Conservation (phyloP, 139 green algal species). For the Pycnococcus provasolii region DNA sequence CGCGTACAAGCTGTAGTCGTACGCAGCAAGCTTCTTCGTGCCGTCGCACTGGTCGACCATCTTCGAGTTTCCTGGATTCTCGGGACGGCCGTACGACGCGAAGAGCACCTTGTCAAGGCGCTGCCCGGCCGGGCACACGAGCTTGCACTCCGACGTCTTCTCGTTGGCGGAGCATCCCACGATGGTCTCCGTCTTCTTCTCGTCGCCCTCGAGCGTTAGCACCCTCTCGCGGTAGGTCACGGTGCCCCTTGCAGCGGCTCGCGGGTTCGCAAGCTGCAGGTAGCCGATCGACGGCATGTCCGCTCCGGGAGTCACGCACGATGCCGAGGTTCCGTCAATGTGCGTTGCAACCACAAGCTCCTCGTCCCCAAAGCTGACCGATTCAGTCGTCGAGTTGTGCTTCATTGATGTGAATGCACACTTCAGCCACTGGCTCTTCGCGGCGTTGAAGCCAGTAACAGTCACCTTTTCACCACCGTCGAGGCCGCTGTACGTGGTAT, state of each 20-base stretch:
- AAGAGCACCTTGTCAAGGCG: constrained; percentile 26
- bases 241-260: not conserved
- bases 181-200: not conserved
- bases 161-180: constrained; percentile 16
- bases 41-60: constrained; percentile 17
- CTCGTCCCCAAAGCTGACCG: not conserved
- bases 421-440: constrained; percentile 18
- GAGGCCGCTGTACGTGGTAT: constrained; percentile 3
- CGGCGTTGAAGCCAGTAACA: constrained; percentile 23
- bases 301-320: not conserved
- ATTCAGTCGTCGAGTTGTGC: not conserved
- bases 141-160: not conserved
- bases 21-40: constrained; percentile 1
- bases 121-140: constrained; percentile 20
- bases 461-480: constrained; percentile 8
- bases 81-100: constrained; percentile 18
- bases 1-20: constrained; percentile 12
- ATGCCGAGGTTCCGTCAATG: not conserved
- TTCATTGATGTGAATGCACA: constrained; percentile 10
- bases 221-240: constrained; percentile 15
- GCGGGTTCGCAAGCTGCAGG: constrained; percentile 25
- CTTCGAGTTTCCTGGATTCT: constrained; percentile 7
- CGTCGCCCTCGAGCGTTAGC: constrained; percentile 15
- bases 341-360: not conserved
- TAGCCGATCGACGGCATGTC: constrained; percentile 9